Percentiles rank a stretch among this genome's conserved stretches.
Evolutionary conservation across 2,329 filamentous ascomycete genomes (phyloP).

Genomic region (Niveomyces coronatus): DNA sequence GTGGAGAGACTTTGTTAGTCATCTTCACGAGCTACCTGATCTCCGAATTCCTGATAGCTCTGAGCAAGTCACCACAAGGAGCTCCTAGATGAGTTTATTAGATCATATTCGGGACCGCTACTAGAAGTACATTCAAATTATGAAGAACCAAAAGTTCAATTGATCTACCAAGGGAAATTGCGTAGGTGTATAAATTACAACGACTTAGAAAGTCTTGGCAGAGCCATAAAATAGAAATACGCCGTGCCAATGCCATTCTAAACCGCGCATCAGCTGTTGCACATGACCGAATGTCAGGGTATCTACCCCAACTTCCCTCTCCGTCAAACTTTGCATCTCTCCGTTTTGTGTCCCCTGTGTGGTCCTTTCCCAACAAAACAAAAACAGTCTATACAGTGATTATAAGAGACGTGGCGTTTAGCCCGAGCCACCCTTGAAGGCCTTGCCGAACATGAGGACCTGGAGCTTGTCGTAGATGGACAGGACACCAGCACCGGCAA

Average conservation of each 20-base stretch:
- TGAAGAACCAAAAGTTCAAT: constrained; percentile 17
- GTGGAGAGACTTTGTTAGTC: constrained; percentile 8
- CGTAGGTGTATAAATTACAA: constrained; percentile 55
- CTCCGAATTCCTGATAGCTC: background rate
- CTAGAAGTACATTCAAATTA: constrained; percentile 21
- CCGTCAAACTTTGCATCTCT: constrained; percentile 36
- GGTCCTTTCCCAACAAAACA: constrained; percentile 18
- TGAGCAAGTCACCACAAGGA: background rate
- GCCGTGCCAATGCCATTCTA: constrained; percentile 41
- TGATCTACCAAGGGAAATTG: constrained; percentile 37
- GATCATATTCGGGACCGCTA: too few relatives aligned
- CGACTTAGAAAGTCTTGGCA: constrained; percentile 40
- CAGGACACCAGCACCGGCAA: constrained; percentile 99
- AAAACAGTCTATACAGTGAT: constrained; percentile 32
- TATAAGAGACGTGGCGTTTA: constrained; percentile 28
- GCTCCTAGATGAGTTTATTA: too few relatives aligned
- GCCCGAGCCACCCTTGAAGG: constrained; percentile 67
- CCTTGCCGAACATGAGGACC: constrained; percentile 99
- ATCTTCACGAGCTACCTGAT: background rate
- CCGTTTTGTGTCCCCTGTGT: constrained; percentile 24
- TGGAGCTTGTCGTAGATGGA: constrained; percentile 99
- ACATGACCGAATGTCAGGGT: constrained; percentile 27
- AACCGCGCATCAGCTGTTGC: constrained; percentile 33
- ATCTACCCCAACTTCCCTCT: constrained; percentile 33
- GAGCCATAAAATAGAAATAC: constrained; percentile 33